Evolutionary conservation across 2,329 filamentous ascomycete species (phyloP), one percentile per base, ranked within the genome.

Genomic region (Bipolaris sorokiniana): DNA sequence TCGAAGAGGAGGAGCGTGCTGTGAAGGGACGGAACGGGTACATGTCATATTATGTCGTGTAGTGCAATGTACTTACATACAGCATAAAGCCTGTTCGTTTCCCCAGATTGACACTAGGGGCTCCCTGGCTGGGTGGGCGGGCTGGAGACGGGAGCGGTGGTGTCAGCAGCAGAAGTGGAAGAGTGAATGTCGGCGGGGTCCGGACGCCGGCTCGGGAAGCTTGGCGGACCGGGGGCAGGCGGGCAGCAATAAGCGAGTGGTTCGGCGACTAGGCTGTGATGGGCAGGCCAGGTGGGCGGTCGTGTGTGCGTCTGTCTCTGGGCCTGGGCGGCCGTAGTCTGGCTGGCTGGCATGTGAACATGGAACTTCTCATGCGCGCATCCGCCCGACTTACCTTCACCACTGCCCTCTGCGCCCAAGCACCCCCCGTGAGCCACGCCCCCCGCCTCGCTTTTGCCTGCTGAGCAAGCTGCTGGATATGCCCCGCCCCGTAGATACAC

Each of bases 1-100:
- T 67, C 72, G 34, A 77, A 76, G 58, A 64, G 76, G 65, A 72
- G 61, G 61, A 78, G 76, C 61, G 62, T 73, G 58, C 54, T 78
- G 18, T 78, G 51, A 70, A 40, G 15, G 9, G 13, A 16, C 15
- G 26, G 10, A 16, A 16, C 23, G n/a, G 26, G 15, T 3, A 45
- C 3, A 13, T n/a, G 23, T 31, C 41, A 31, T 18, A 11, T 23
- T 42, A 15, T 42, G 40, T 42, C 28, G 28, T 31, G 28, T 31
- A 31, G 28, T 11, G 28, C 28, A 31, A 31, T 31, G 10, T 3
- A 31, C 28, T 31, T 11, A 7, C 28, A 31, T 31, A 10, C 28
- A 31, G 28, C 28, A 31, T 10, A 45, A n/a, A 16, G 26, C 42
- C 26, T 33, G 16, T 28, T 33, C 13, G 28, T 13, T 45, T 26